Evolutionary conservation across 495 filamentous ascomycete species (phyloP).

Genomic region (Aspergillus indologenus): DNA sequence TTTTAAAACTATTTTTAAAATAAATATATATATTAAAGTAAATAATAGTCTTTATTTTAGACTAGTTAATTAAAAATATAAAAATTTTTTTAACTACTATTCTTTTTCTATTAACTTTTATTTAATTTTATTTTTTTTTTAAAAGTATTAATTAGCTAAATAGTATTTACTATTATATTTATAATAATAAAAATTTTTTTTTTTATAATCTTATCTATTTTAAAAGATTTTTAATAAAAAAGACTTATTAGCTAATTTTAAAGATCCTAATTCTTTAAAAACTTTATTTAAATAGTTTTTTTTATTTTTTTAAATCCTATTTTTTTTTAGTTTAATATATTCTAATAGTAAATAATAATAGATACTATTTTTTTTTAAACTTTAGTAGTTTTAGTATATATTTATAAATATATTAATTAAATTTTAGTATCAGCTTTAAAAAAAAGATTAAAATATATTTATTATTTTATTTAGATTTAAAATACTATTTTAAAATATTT

Average conservation of each 20-base stretch:
- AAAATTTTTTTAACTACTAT: not conserved
- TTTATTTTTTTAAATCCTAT: not conserved
- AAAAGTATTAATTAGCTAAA: not conserved
- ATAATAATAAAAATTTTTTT: not conserved
- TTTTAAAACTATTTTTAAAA: not conserved
- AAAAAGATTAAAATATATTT: not conserved
- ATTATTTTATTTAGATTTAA: not conserved
- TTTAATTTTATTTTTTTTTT: not conserved
- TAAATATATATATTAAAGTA: not conserved
- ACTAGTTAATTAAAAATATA: not conserved
- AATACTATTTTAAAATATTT: not conserved
- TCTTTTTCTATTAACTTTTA: not conserved
- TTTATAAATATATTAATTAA: not conserved
- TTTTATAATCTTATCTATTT: not conserved
- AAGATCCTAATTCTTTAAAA: not conserved
- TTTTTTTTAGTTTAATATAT: not conserved
- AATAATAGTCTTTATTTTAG: not conserved
- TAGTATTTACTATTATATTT: not conserved
- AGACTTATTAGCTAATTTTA: not conserved
- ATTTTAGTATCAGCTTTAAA: not conserved
- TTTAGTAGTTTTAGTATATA: not conserved
- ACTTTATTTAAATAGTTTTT: not conserved
- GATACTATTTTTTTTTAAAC: not conserved
- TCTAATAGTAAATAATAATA: not conserved
- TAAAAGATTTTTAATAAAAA: not conserved